Evolutionary conservation across 2,329 filamentous ascomycete genomes (phyloP).

Genomic region (Westerdykella aurantiaca): DNA sequence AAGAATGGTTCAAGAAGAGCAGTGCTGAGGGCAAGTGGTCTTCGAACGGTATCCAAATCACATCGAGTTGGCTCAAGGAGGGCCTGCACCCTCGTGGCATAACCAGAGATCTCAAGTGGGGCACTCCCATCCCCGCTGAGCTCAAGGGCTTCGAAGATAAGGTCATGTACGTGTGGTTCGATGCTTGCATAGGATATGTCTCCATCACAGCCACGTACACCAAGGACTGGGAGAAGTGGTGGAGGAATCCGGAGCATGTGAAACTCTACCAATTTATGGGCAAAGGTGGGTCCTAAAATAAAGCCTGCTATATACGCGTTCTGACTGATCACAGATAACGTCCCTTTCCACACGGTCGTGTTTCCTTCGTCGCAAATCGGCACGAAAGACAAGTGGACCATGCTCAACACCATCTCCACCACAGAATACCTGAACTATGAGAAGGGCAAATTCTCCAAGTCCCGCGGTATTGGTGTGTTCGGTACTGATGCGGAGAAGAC

Average conservation of each 20-base stretch:
- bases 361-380: slow-evolving; percentile 86
- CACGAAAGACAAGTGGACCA: slow-evolving; percentile 80
- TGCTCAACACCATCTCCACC: slow-evolving; percentile 79
- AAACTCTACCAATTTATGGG: slow-evolving; percentile 82
- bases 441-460: slow-evolving; percentile 78
- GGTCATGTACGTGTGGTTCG: slow-evolving; percentile 92
- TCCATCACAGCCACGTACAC: slow-evolving; percentile 92
- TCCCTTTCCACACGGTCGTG: slow-evolving; percentile 82
- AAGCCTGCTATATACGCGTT: no score
- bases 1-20: slow-evolving; percentile 69
- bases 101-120: slow-evolving; percentile 89
- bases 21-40: slow-evolving; percentile 72
- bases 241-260: slow-evolving; percentile 83
- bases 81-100: slow-evolving; percentile 83
- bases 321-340: slow-evolving; percentile 95
- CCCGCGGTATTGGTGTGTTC: slow-evolving; percentile 82
- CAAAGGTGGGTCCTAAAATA: slow-evolving; percentile 47
- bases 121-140: slow-evolving; percentile 56
- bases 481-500: slow-evolving; percentile 85
- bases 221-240: slow-evolving; percentile 87
- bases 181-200: slow-evolving; percentile 90
- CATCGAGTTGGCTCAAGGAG: slow-evolving; percentile 74
- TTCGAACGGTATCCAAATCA: slow-evolving; percentile 68
- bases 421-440: slow-evolving; percentile 60
- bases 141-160: slow-evolving; percentile 58